These are phyloP conservation scores for Nicotiana sylvestris DNA, from an alignment of 257 asterid species.

Conservation along the genomic window DNA sequence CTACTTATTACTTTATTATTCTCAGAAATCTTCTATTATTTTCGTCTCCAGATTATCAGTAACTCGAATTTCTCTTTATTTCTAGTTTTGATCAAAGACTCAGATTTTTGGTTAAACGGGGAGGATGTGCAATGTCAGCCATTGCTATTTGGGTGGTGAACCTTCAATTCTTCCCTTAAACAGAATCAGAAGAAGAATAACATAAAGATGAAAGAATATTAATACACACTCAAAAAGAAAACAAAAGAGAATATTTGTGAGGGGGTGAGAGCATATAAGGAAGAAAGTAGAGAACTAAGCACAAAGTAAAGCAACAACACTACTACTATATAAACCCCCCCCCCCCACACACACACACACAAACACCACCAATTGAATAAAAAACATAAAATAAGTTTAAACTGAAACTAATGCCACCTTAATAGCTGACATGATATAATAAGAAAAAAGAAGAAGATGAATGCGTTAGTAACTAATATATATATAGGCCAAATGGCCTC, in stretches of 20 bases:
- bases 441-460: no score
- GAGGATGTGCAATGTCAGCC: constrained; percentile 78
- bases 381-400: not conserved
- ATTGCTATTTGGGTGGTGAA: constrained; percentile 32
- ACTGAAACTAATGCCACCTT: no score
- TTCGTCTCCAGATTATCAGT: no score
- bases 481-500: no score
- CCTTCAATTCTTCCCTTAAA: constrained; percentile 10
- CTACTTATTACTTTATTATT: no score
- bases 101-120: constrained; percentile 2
- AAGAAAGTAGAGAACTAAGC: not conserved
- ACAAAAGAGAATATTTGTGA: constrained; percentile 22
- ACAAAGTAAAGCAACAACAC: constrained; percentile 16
- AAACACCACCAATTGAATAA: constrained; percentile 4
- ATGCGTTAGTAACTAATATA: no score
- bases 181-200: constrained; percentile 17
- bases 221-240: not conserved
- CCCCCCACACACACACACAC: not conserved
- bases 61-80: no score
- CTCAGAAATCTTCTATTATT: no score
- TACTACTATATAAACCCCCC: not conserved
- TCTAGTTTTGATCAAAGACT: no score
- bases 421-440: no score
- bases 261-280: not conserved
- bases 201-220: constrained; percentile 11